phyloP scores from a whole-genome alignment of 2,329 filamentous ascomycete genomes.

The Cadophora malorum region DNA sequence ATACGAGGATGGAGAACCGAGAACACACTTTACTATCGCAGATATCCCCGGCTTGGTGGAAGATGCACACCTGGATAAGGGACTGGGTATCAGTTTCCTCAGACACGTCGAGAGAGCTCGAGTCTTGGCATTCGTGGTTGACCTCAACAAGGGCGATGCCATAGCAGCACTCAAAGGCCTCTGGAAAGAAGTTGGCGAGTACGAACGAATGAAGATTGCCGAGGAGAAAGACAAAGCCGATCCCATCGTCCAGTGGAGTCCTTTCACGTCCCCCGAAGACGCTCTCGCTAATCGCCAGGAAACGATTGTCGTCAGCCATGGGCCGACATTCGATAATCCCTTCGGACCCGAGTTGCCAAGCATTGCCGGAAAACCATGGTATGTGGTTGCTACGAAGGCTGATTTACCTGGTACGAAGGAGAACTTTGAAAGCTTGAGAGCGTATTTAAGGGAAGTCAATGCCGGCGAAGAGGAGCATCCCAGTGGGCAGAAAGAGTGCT shows the following conservation, averaged over 20 bases:
- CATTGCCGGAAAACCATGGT: conserved; percentile 95
- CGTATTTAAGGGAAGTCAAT: conserved; percentile 73
- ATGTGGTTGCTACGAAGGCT: conserved; percentile 92
- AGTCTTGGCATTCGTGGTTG: conserved; percentile 91
- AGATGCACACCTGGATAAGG: conserved; percentile 89
- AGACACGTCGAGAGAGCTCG: conserved; percentile 93
- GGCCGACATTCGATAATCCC: conserved; percentile 38
- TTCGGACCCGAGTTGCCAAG: conserved; percentile 38
- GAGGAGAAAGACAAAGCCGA: conserved; percentile 74
- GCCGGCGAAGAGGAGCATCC: conserved; percentile 72
- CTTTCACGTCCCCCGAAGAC: conserved; percentile 52
- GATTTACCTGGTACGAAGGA: conserved; percentile 80
- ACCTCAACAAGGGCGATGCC: conserved; percentile 80
- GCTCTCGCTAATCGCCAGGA: conserved; percentile 41
- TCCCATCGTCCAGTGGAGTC: conserved; percentile 65
- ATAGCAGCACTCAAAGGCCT: conserved; percentile 79
- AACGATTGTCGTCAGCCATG: conserved; percentile 40
- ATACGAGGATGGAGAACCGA: conserved; percentile 57
- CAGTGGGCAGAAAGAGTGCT: conserved; percentile 64
- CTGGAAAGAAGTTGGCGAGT: conserved; percentile 90
- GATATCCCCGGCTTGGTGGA: conserved; percentile 95
- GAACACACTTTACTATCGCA: conserved; percentile 88
- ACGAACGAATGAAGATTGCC: conserved; percentile 71
- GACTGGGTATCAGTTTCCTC: conserved; percentile 88
- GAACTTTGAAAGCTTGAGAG: conserved; percentile 74